A percentile compares a stretch with the other conserved stretches of the same genome.
phyloP scores from a whole-genome alignment of 2,329 filamentous ascomycete genomes.

The Fusarium chuoi region DNA sequence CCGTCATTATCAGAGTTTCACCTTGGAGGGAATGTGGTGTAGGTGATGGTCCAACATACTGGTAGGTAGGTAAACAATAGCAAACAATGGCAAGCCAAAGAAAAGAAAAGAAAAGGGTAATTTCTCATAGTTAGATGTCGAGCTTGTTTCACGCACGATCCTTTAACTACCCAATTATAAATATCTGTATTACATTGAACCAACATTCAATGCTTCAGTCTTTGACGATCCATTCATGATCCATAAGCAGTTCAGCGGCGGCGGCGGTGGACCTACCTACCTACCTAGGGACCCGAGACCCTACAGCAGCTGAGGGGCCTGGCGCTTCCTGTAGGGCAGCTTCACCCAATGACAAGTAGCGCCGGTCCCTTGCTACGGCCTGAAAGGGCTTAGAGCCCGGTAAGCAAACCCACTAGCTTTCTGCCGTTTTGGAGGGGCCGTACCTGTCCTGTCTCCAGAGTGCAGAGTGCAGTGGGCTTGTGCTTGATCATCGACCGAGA shows the following conservation, averaged over 20 bases:
- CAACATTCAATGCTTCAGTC: slow-evolving; percentile 6
- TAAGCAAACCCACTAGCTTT: slow-evolving; percentile 7
- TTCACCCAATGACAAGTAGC: slow-evolving; percentile 19
- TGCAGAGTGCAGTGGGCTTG: background rate
- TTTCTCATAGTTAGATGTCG: background rate
- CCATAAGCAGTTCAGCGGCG: slow-evolving; percentile 3
- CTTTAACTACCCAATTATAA: background rate
- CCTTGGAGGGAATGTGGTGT: background rate
- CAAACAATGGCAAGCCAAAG: background rate
- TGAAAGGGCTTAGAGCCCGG: slow-evolving; percentile 20
- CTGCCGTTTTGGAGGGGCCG: slow-evolving; percentile 35
- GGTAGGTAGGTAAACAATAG: too few species aligned
- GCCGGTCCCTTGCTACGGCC: background rate
- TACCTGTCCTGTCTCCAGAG: background rate
- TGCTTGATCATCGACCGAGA: slow-evolving; percentile 18
- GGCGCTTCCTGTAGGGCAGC: slow-evolving; percentile 26
- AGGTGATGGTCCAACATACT: background rate
- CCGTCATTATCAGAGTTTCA: background rate
- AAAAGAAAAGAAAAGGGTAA: background rate
- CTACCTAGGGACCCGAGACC: slow-evolving; percentile 14
- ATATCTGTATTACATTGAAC: background rate
- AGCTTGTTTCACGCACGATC: background rate
- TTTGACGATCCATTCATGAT: background rate
- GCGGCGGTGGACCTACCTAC: slow-evolving; percentile 1
- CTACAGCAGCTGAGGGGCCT: slow-evolving; percentile 31